These are phyloP conservation scores for Thoreauomyces humboldtii DNA, from an alignment of 192 early-diverging fungal genomes.

Conservation along the genomic window DNA sequence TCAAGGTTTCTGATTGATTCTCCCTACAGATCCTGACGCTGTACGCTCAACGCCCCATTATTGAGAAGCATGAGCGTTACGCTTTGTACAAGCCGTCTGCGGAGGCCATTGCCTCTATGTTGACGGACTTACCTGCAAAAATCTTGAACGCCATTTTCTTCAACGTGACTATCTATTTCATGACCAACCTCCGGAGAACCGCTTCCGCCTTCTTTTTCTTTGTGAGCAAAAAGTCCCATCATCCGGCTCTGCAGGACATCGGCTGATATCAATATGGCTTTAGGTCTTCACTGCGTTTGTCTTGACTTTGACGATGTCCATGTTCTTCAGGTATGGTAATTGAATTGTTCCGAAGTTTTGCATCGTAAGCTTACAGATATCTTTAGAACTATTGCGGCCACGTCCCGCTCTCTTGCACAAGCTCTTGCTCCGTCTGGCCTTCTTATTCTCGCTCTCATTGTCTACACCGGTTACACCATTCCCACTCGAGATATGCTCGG, in stretches of 20 bases:
- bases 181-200: conserved; percentile 50
- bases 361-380: too few species aligned
- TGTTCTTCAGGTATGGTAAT: too few species aligned
- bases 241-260: too few species aligned
- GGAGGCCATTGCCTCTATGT: conserved; percentile 53
- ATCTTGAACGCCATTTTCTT: conserved; percentile 53
- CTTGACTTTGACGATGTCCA: conserved; percentile 50
- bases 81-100: conserved; percentile 65
- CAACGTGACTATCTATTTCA: conserved; percentile 55
- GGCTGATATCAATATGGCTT: too few species aligned
- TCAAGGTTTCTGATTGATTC: background rate
- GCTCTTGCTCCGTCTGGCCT: conserved; percentile 51
- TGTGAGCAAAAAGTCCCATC: too few species aligned
- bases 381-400: conserved; percentile 54
- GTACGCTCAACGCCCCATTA: conserved; percentile 65
- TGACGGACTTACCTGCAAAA: conserved; percentile 50
- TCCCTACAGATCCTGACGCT: conserved; percentile 50
- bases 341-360: too few species aligned
- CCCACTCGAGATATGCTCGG: conserved; percentile 56
- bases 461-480: conserved; percentile 63
- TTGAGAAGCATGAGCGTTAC: conserved; percentile 76
- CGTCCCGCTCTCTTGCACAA: conserved; percentile 41
- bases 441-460: conserved; percentile 44
- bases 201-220: conserved; percentile 53
- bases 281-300: conserved; percentile 51